Base-by-base conservation (phyloP, 208 protist species). In the Trypanosoma grayi region DNA sequence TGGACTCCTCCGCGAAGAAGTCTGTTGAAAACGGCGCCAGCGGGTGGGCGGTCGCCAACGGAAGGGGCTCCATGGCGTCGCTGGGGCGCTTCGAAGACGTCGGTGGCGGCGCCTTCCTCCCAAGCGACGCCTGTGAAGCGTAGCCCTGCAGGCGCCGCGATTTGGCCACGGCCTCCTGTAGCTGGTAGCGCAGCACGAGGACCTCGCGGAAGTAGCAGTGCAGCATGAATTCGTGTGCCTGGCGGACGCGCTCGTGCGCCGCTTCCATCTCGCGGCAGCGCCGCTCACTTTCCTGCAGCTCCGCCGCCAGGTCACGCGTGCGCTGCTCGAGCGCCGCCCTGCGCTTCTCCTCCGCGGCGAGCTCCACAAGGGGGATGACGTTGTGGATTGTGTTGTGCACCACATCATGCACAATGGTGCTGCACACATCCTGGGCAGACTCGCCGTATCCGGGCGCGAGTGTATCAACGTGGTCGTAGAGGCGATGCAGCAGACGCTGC, bases 181-280 rank as follows among this genome's bases (percentile, higher is more conserved):
- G n/a, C 48, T 70, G 79, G 59, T 73, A 70, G 10, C 88, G 79
- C 39, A 94, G 70, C 27, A 89, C 61, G 4, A 90, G 70, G 2
- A 92, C 88, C 56, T 94, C 85, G 11, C 74, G 66, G 55, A 94
- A 94, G 65, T 94, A 94, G 52, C 64, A 80, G 54, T 83, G 81
- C 47, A 94, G 64, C 88, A 91, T 89, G 60, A 83, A 85, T 22
- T 90, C 76, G 57, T 94, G 84, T n/a, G 81, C 79, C 30, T 69
- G 43, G 39, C 84, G 79, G 28, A 73, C 57, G 41, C 81, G 62
- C 0, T 25, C 51, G 27, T 87, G 59, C 27, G 58, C 48, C 7
- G 20, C 55, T 50, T 83, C 56, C 52, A 67, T 10, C 10, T 78
- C 67, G 6, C 24, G 43, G 16, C 70, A 46, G 10, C 57, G 46